Base-by-base conservation (phyloP, 139 green algal genomes). In the Nannochloris sp. region DNA sequence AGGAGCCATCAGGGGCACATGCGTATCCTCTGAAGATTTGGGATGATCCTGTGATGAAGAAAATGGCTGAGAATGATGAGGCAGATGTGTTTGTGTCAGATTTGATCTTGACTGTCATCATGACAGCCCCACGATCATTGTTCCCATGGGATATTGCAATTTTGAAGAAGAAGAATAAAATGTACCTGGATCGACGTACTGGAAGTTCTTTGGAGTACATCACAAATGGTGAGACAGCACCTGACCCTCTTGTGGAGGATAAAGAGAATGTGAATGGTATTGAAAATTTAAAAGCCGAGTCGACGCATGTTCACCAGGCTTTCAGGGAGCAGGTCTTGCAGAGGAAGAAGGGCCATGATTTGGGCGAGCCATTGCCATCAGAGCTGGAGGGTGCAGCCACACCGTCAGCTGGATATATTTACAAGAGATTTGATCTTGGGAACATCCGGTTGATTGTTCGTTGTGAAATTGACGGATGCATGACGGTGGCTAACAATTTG, bases 241-340 rank as follows among this genome's bases (percentile, higher is more conserved):
- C 80, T 31, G 83, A 89, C 48, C 59, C 78, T 19, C 72, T 88
- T 25, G 60, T 71, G 0, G 85, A 94, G 65, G 88, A 97, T 23
- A 87, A 88, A 67, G 92, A 97, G 60, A 88, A 79, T 75, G 89
- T 96, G 70, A 97, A 99, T 73, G 88, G 84, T 27, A 75, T 93
- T 48, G 78, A 86, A 63, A 83, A 92, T 65, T 80, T 99, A 16
- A 76, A 66, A 62, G 43, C 88, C 44, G 93, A 99, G 81, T 88
- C 89, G 11, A 98, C 93, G 10, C 65, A 70, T 50, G 83, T 96
- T 74, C 94, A 96, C 70, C 85, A 94, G 63, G 92, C 89, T 68
- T 95, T 97, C 78, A 87, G 76, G 4, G 83, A 95, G 75, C 88
- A 96, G 80, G 77, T 89, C 27, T 69, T 95, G 29, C 18, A 74